Base-by-base conservation (phyloP, 23 red algal genomes). In the Gracilaria vermiculophylla region DNA sequence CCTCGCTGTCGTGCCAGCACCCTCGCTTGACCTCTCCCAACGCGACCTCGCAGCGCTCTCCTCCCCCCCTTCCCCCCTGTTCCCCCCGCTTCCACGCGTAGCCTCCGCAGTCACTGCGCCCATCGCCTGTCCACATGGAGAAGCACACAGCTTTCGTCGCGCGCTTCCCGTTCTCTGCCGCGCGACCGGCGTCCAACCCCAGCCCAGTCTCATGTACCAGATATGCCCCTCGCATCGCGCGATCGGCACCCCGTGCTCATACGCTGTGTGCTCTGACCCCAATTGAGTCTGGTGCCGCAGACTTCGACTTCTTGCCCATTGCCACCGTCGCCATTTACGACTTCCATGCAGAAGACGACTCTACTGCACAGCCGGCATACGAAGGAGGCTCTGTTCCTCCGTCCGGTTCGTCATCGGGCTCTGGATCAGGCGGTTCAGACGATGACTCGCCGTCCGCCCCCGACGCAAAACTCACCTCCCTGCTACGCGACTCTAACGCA, bases 401-500 rank as follows among this genome's bases (percentile, higher is more conserved):
- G 23, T 10, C 60, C 33, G 50, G 61, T 55, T 64, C 80, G 19
- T 67, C 60, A 28, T 53, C 62, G 42, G 78, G 75, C 28, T 58
- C 65, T 51, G 64, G 92, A 67, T 62, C 55, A 56, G 72, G 85
- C 58, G 93, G 57, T 45, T 76, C 54, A 31, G 60, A 66, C 43
- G 87, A 57, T 33, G 80, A 78, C 37, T 28, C 81, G 5, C 34
- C 60, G 11, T 21, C 82, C 31, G 53, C 65, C 67, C 34, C 76
- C 19, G 94, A 95, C 29, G 69, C 49, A 19, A 37, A 49, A 15
- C 75, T 89, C 34, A 24, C 82, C 33, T 57, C 94, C 1, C 53
- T 89, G 20, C 67, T 98, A 3, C 37, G 53, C 32, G 69, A 83
- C 42, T 64, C 65, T 41, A 89, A 87, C 21, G 74, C 92, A 14